Evolutionary conservation across 306 rosid species (phyloP).

Genomic region (Prunus persica): DNA sequence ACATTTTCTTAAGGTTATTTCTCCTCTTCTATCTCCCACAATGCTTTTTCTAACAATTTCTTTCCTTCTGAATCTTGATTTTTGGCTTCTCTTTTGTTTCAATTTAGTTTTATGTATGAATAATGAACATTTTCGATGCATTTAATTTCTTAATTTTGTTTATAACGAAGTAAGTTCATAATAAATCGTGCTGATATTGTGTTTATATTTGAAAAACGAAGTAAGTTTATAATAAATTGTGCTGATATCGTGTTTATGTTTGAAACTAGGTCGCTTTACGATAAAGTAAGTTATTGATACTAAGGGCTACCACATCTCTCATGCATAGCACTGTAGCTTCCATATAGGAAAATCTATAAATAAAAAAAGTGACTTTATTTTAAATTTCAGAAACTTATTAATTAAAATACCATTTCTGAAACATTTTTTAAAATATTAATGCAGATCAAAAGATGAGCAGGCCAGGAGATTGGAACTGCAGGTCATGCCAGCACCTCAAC

Average conservation of each 20-base stretch:
- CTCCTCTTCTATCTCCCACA: not conserved
- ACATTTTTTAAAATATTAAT: not conserved
- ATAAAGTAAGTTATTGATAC: no score
- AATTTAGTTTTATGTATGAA: not conserved
- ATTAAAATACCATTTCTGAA: not conserved
- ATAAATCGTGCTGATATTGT: no score
- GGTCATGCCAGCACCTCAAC: slow-evolving; percentile 93
- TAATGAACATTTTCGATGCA: not conserved
- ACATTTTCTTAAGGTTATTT: slow-evolving; percentile 41
- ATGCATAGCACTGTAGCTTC: not conserved
- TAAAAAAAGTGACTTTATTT: not conserved
- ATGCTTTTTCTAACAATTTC: not conserved
- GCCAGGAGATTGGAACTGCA: slow-evolving; percentile 99
- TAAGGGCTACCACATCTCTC: no score
- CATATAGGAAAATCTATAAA: not conserved
- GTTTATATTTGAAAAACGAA: no score
- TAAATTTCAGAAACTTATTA: not conserved
- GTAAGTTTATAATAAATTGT: no score
- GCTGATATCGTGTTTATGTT: no score
- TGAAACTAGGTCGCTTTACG: no score
- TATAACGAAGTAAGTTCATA: no score
- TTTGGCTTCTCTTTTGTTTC: not conserved
- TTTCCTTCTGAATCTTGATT: not conserved
- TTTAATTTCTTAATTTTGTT: no score
- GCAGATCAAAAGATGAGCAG: slow-evolving; percentile 68